Percentiles rank a stretch among this genome's conserved stretches.
phyloP scores from a whole-genome alignment of 768 basidiomycete genomes.

The Naganishia kalamii region DNA sequence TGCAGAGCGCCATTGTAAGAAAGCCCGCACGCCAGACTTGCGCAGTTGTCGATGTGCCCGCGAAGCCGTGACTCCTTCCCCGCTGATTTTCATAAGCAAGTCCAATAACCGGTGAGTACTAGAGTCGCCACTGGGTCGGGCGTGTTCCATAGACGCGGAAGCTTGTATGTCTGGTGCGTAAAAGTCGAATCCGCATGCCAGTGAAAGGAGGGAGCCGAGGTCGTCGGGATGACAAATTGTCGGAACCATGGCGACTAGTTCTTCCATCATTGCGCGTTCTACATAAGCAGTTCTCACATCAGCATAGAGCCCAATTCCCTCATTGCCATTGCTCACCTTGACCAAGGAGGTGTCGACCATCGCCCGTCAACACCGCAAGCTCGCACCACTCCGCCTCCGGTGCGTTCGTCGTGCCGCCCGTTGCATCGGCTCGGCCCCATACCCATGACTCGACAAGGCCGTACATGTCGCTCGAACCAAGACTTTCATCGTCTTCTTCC shows the following conservation, averaged over 20 bases:
- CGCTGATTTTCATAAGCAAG: background rate
- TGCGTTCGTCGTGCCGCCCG: background rate
- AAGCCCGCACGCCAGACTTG: background rate
- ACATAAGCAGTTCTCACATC: too few relatives aligned
- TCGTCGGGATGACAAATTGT: slow-evolving; percentile 15
- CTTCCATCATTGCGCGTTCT: slow-evolving; percentile 10
- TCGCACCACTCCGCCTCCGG: slow-evolving; percentile 8
- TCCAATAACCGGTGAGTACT: background rate
- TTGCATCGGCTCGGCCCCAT: background rate
- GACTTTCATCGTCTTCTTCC: background rate
- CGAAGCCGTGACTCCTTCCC: background rate
- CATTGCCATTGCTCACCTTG: background rate
- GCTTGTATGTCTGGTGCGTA: background rate
- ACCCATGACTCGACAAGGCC: slow-evolving; percentile 14
- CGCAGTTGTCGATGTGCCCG: background rate
- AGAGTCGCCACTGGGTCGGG: background rate
- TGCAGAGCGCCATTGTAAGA: background rate
- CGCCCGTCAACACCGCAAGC: slow-evolving; percentile 14
- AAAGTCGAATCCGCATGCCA: slow-evolving; percentile 10
- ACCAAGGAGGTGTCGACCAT: slow-evolving; percentile 10
- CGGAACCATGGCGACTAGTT: slow-evolving; percentile 1
- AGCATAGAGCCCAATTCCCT: background rate
- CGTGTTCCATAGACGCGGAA: too few relatives aligned
- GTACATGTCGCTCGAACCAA: slow-evolving; percentile 8
- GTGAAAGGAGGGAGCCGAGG: background rate